A percentile compares a stretch with the other conserved stretches of the same genome.
phyloP scores from a whole-genome alignment of 495 filamentous ascomycete genomes.

The Aspergillus mulundensis region DNA sequence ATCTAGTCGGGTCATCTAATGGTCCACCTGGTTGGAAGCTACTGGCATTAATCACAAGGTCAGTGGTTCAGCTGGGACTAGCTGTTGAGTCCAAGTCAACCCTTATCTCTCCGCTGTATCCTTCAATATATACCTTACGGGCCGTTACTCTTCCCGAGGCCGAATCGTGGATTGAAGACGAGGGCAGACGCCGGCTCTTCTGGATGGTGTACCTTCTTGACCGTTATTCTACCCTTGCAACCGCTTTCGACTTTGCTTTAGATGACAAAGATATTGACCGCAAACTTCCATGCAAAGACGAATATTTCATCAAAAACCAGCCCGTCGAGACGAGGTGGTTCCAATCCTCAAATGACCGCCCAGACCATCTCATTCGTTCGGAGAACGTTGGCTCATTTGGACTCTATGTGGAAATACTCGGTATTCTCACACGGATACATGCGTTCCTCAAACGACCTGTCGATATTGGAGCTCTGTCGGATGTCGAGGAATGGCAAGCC shows the following conservation, averaged over 20 bases:
- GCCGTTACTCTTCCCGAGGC: slow-evolving; percentile 78
- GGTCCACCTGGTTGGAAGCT: slow-evolving; percentile 87
- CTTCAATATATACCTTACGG: slow-evolving; percentile 79
- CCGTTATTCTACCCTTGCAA: slow-evolving; percentile 81
- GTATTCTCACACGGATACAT: slow-evolving; percentile 81
- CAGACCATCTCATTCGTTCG: slow-evolving; percentile 63
- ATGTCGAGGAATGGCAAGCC: slow-evolving; percentile 84
- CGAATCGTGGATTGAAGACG: slow-evolving; percentile 82
- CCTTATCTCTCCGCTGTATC: slow-evolving; percentile 65
- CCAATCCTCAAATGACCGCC: slow-evolving; percentile 44
- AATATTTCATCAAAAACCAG: slow-evolving; percentile 78
- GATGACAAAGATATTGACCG: slow-evolving; percentile 86
- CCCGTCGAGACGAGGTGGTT: slow-evolving; percentile 83
- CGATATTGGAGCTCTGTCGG: slow-evolving; percentile 75
- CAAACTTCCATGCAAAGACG: slow-evolving; percentile 79
- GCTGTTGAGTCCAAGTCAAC: slow-evolving; percentile 75
- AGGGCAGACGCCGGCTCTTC: slow-evolving; percentile 75
- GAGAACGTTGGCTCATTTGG: slow-evolving; percentile 83
- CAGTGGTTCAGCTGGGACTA: slow-evolving; percentile 78
- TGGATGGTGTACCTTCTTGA: slow-evolving; percentile 93
- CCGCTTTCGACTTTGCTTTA: slow-evolving; percentile 84
- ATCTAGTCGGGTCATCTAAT: slow-evolving; percentile 74
- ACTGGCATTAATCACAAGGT: slow-evolving; percentile 78
- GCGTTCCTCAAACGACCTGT: slow-evolving; percentile 81
- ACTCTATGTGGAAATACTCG: slow-evolving; percentile 81